A percentile compares a stretch with the other conserved stretches of the same genome.
Evolutionary conservation across 2,329 filamentous ascomycete genomes (phyloP).

Genomic region (Knufia fluminis): DNA sequence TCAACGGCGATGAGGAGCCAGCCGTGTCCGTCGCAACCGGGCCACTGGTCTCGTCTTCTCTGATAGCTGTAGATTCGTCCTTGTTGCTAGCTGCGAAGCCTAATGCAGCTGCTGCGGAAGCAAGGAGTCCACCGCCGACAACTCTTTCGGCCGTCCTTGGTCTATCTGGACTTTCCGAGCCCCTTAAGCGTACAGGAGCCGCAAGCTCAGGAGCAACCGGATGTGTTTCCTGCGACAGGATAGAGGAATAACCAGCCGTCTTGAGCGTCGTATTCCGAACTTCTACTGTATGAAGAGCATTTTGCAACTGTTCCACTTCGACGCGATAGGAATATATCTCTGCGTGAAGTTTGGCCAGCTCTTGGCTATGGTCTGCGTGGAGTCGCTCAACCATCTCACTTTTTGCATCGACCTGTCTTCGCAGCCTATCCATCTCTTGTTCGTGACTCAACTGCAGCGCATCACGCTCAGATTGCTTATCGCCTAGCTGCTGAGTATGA

Average conservation of each 20-base stretch:
- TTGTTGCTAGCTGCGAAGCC: conserved; percentile 17
- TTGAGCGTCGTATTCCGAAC: background rate
- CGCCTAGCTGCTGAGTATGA: background rate
- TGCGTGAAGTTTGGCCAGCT: background rate
- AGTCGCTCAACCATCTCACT: background rate
- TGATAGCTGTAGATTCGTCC: conserved; percentile 43
- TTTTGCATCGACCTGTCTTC: background rate
- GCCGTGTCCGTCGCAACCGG: conserved; percentile 33
- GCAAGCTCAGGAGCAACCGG: conserved; percentile 15
- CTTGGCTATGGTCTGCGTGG: background rate
- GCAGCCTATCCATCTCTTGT: background rate
- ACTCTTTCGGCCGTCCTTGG: conserved; percentile 27
- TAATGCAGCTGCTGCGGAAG: conserved; percentile 18
- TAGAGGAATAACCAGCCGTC: conserved; percentile 23
- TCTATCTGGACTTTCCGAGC: conserved; percentile 21
- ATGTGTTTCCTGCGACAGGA: conserved; percentile 22
- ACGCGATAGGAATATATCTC: background rate
- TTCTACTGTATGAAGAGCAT: background rate
- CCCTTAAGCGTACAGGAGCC: background rate
- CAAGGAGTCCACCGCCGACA: conserved; percentile 14
- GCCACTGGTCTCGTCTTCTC: conserved; percentile 56
- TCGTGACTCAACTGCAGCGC: background rate
- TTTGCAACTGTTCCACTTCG: background rate
- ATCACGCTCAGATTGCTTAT: conserved; percentile 1
- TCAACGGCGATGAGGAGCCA: conserved; percentile 41